These are phyloP conservation scores for Lachnellula suecica DNA, from an alignment of 2,329 filamentous ascomycete species.

Conservation along the genomic window DNA sequence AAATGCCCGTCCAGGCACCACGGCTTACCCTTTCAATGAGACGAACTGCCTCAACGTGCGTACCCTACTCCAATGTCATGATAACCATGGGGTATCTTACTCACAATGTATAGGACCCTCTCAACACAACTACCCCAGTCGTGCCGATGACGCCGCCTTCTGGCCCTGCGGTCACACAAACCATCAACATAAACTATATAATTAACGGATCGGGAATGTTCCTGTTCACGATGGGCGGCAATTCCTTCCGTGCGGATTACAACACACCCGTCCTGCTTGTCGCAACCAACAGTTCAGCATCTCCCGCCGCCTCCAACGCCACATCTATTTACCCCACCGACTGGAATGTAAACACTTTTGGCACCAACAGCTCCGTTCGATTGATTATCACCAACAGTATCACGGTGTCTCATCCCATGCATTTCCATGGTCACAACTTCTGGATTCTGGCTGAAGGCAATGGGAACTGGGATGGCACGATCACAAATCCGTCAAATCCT, in stretches of 20 bases:
- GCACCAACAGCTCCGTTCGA: slow-evolving; percentile 49
- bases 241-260: slow-evolving; percentile 53
- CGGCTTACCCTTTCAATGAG: no score
- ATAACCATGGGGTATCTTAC: no score
- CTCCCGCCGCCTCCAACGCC: slow-evolving; percentile 50
- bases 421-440: slow-evolving; percentile 73
- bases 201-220: slow-evolving; percentile 49
- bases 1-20: no score
- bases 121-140: slow-evolving; percentile 19
- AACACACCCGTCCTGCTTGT: slow-evolving; percentile 58
- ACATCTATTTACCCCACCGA: slow-evolving; percentile 49
- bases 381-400: slow-evolving; percentile 51
- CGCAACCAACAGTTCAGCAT: no score
- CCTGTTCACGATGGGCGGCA: slow-evolving; percentile 46
- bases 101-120: slow-evolving; percentile 35
- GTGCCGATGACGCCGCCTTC: slow-evolving; percentile 20
- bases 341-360: slow-evolving; percentile 56
- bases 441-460: slow-evolving; percentile 57
- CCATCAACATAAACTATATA: slow-evolving; percentile 39
- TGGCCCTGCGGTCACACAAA: slow-evolving; percentile 16
- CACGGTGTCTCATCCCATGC: slow-evolving; percentile 60
- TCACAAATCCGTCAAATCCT: slow-evolving; percentile 46
- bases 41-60: no score
- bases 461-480: slow-evolving; percentile 24
- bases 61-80: no score